Conservation (phyloP, 83 land plant genomes). For the Picea mariana region DNA sequence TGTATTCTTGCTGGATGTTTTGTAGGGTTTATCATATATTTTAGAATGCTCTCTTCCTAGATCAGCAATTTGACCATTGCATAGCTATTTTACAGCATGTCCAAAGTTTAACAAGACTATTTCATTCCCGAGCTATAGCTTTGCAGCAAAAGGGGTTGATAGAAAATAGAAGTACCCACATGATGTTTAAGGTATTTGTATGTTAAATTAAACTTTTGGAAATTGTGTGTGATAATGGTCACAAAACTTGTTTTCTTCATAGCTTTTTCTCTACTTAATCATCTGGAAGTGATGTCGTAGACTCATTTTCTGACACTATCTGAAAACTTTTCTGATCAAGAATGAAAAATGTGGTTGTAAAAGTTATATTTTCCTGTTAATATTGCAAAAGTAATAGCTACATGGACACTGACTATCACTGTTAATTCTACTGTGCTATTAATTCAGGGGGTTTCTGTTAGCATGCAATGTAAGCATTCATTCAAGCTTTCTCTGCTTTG, state of each 20-base stretch:
- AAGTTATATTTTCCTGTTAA: background rate
- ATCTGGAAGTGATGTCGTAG: background rate
- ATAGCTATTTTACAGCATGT: background rate
- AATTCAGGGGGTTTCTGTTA: background rate
- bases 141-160: conserved; percentile 2
- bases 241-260: background rate
- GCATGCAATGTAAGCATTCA: background rate
- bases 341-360: background rate
- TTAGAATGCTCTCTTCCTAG: background rate
- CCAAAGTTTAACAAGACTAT: background rate
- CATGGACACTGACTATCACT: background rate
- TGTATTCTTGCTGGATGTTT: background rate
- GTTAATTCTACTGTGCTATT: background rate
- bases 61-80: background rate
- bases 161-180: background rate
- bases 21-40: background rate
- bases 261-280: background rate
- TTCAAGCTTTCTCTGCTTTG: background rate
- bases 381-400: background rate
- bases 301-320: background rate
- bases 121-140: background rate
- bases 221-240: background rate
- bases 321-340: background rate
- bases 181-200: background rate
- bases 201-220: background rate